These are phyloP conservation scores for Parietaria judaica DNA, from an alignment of 306 rosid genomes.

Conservation along the genomic window DNA sequence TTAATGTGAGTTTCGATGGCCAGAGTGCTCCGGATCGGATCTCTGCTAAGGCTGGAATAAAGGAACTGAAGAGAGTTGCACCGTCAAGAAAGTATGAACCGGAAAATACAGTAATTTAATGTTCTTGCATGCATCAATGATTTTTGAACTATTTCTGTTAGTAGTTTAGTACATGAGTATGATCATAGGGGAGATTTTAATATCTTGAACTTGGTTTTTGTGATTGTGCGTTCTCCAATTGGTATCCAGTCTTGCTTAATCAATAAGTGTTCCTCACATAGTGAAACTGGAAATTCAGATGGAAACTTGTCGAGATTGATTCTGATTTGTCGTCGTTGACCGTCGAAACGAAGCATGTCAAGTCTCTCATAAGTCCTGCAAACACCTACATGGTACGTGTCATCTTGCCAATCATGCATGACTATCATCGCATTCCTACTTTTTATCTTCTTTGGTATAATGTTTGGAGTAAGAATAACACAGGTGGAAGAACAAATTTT, in stretches of 20 bases:
- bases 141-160: neutral
- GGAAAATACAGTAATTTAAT: too few species aligned
- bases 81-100: conserved; percentile 67
- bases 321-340: conserved; percentile 64
- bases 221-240: neutral
- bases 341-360: conserved; percentile 61
- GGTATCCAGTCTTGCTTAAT: neutral
- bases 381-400: conserved; percentile 79
- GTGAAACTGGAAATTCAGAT: conserved; percentile 40
- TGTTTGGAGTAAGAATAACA: neutral
- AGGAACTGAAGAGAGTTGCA: conserved; percentile 63
- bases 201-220: neutral
- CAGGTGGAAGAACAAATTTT: conserved; percentile 5
- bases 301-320: conserved; percentile 81
- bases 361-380: conserved; percentile 87
- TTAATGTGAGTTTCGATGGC: conserved; percentile 90
- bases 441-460: neutral
- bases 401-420: conserved; percentile 11
- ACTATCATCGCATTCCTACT: too few species aligned
- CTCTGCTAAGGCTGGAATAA: conserved; percentile 75
- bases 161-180: neutral
- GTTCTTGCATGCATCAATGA: too few species aligned
- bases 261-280: conserved; percentile 16
- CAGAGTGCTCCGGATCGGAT: conserved; percentile 77
- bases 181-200: too few species aligned